Base-by-base conservation (phyloP, 1,284 basidiomycete genomes). In the Hortiboletus rubellus region DNA sequence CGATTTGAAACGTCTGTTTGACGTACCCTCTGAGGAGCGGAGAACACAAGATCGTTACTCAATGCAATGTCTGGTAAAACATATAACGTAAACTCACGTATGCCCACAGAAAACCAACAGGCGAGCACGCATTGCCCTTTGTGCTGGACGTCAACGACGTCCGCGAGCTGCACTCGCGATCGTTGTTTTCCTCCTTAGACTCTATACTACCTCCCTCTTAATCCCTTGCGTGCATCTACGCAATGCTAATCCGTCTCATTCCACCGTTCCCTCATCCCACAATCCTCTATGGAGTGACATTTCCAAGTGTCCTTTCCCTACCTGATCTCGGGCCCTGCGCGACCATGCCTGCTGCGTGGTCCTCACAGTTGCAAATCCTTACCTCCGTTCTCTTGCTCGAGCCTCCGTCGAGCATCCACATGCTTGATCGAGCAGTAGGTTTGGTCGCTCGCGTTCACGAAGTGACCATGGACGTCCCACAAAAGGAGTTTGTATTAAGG, bases 231-330 rank as follows among this genome's bases (percentile, higher is more conserved):
- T 38, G 43, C 63, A 40, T 50, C 36, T 17, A 46, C 60, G 52
- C 57, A 59, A 92, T 92, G 91, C 76, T 87, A 57, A 83, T 92
- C 60, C 82, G 83, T 65, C 81, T 93, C 58, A 70, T 87, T 49
- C 82, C 83, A 15, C 74, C 78, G 1, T 66, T 76, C 3, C 75
- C 80, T 2, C 77, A 83, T 44, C 82, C 87, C 17, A 83, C 85
- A 45, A 84, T 94, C 66, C 82, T 90, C 68, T 91, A 92, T 74
- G 83, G 81, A 33, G 73, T 92, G 51, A 72, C 82, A 34, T 85
- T 90, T 59, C 77, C 80, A 8, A 72, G 74, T 18, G 72, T 80
- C 59, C 78, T 87, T 22, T 81, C 84, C n/a, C 65, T 74, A 4
- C 60, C 50, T n/a, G 65, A 72, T 45, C 66, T 85, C 5, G 52